Evolutionary conservation across 78 protist species (phyloP), one percentile per base, ranked within the genome.

Genomic region (Cyanophora paradoxa): DNA sequence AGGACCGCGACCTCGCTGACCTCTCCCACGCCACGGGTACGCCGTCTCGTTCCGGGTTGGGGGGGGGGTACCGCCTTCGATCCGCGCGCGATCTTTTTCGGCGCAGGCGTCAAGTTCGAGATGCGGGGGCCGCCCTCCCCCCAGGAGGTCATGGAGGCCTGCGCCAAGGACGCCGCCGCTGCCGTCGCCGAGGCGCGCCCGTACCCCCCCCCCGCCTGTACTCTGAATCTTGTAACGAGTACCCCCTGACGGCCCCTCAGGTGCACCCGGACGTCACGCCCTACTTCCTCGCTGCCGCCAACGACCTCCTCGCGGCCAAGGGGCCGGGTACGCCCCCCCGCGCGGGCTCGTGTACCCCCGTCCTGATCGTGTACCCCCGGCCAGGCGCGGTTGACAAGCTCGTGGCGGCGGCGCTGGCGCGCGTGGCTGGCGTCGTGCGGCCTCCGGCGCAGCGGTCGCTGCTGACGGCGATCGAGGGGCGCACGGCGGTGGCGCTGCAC

Each of bases 51-150:
- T n/a, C n/a, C n/a, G n/a, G n/a, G n/a, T n/a, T n/a, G n/a, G n/a
- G n/a, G n/a, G n/a, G n/a, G n/a, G n/a, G n/a, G n/a, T n/a, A n/a
- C n/a, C n/a, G n/a, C n/a, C n/a, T n/a, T n/a, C n/a, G n/a, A n/a
- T n/a, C n/a, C n/a, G n/a, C n/a, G n/a, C n/a, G n/a, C n/a, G n/a
- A n/a, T n/a, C n/a, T n/a, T n/a, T n/a, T n/a, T n/a, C n/a, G 68
- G 34, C 8, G 68, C 68, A 10, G 68, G 68, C 42, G 34, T 61
- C 68, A 61, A 61, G 68, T 61, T 61, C 42, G 68, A 61, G 68
- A 61, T 34, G 42, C 68, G 68, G 44, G 68, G 68, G n/a, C 44
- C 42, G n/a, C 68, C 68, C 33, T 42, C 30, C 44, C 68, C 68
- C 10, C 44, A 61, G 26, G 68, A 61, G 68, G n/a, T 61, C 46